A percentile compares a stretch with the other conserved stretches of the same genome.
Conservation (phyloP, 768 basidiomycete species). For the Kwoniella sp. region DNA sequence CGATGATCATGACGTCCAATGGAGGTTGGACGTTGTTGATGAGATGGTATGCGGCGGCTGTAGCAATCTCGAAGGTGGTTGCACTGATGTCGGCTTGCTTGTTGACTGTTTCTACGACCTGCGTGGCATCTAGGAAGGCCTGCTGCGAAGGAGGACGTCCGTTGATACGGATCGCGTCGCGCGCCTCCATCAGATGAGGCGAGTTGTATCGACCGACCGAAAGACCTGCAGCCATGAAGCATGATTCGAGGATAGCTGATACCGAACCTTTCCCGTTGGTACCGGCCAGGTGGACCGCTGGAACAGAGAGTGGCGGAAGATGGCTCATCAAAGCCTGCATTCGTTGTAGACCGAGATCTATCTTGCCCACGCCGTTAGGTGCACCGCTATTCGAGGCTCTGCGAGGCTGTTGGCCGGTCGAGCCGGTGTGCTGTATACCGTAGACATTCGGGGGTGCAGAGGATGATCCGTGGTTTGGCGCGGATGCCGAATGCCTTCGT, state of each 20-base stretch:
- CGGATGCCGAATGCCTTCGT: not conserved
- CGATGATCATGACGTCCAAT: constrained; percentile 79
- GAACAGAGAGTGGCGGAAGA: constrained; percentile 69
- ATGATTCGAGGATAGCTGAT: constrained; percentile 76
- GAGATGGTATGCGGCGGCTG: constrained; percentile 73
- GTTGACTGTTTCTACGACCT: constrained; percentile 62
- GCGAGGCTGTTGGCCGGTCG: not conserved
- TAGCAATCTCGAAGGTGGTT: constrained; percentile 81
- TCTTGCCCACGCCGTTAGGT: constrained; percentile 33
- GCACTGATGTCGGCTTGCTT: constrained; percentile 59
- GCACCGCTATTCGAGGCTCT: not conserved
- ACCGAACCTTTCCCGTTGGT: constrained; percentile 98
- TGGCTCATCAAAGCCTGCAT: constrained; percentile 60
- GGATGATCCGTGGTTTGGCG: too few species aligned
- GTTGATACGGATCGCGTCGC: constrained; percentile 76
- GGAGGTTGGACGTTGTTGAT: constrained; percentile 63
- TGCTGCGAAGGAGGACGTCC: constrained; percentile 61
- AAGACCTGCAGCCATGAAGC: constrained; percentile 64
- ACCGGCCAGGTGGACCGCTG: constrained; percentile 86
- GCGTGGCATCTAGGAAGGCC: constrained; percentile 61
- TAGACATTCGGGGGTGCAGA: too few species aligned
- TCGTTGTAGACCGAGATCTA: constrained; percentile 53
- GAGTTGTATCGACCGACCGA: constrained; percentile 83
- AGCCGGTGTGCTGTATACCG: not conserved
- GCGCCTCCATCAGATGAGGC: constrained; percentile 78